Evolutionary conservation across 2,329 filamentous ascomycete species (phyloP).

Genomic region (Fusarium mangiferae): DNA sequence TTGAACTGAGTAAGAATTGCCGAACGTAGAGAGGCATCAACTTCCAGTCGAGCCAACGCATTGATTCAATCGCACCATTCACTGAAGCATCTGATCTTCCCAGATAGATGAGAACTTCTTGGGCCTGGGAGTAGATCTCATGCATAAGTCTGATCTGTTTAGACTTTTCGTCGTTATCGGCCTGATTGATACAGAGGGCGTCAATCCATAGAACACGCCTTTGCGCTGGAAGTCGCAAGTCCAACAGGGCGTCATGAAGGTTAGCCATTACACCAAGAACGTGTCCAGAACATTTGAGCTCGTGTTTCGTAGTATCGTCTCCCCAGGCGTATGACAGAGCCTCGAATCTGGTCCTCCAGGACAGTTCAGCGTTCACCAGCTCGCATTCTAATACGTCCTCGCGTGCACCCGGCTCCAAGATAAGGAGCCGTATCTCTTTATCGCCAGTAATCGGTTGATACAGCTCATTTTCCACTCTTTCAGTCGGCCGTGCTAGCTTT

Average conservation of each 20-base stretch:
- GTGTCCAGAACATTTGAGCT: fast-evolving
- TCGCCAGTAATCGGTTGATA: not conserved
- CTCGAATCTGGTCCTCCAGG: not conserved
- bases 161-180: not conserved
- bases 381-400: not conserved
- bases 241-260: fast-evolving
- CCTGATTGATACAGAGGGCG: fast-evolving
- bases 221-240: not conserved
- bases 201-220: fast-evolving
- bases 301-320: fast-evolving
- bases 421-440: not conserved
- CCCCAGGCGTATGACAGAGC: not conserved
- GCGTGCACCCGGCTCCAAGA: not conserved
- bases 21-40: fast-evolving
- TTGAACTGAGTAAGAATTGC: fast-evolving
- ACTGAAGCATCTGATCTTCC: not conserved
- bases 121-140: not conserved
- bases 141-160: not conserved
- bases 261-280: fast-evolving
- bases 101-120: not conserved
- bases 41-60: not conserved
- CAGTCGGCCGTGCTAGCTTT: fast-evolving
- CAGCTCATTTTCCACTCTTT: fast-evolving
- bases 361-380: not conserved
- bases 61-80: fast-evolving